Conservation (phyloP, 2,329 filamentous ascomycete species). For the Fusarium tjaetaba region DNA sequence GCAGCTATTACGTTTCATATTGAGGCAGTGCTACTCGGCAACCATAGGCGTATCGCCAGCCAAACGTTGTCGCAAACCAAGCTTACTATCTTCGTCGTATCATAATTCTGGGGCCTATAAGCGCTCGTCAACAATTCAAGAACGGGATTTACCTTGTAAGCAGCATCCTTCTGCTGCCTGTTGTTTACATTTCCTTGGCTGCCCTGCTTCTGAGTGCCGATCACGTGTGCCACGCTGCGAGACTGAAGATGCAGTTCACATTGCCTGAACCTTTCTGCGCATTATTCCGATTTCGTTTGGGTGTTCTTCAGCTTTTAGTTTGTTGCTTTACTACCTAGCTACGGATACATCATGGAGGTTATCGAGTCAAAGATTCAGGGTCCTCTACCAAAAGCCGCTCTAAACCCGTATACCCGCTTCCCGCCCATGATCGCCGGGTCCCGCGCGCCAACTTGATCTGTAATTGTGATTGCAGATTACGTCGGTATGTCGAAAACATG, state of each 20-base stretch:
- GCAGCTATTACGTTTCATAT: conserved; percentile 1
- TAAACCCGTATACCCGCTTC: conserved; percentile 5
- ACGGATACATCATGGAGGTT: not conserved
- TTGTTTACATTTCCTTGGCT: not conserved
- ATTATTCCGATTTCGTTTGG: not conserved
- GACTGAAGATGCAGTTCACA: not conserved
- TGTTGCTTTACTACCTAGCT: not conserved
- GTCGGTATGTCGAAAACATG: not conserved
- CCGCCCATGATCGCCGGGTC: not conserved
- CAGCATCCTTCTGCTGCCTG: not conserved
- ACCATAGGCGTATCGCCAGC: not conserved
- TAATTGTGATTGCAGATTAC: not conserved
- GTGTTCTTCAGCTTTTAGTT: not conserved
- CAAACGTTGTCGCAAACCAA: not conserved
- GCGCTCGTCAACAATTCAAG: not conserved
- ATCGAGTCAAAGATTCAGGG: not conserved
- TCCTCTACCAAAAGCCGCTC: conserved; percentile 10
- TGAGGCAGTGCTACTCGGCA: conserved; percentile 9
- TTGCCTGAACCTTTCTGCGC: not conserved
- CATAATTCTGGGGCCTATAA: not conserved
- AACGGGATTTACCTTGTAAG: not conserved
- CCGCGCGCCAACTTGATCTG: not conserved
- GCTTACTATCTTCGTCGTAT: not conserved
- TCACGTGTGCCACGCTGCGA: not conserved
- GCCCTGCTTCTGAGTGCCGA: no score